phyloP scores from a whole-genome alignment of 2,329 filamentous ascomycete genomes.

The Beauveria pseudobassiana region DNA sequence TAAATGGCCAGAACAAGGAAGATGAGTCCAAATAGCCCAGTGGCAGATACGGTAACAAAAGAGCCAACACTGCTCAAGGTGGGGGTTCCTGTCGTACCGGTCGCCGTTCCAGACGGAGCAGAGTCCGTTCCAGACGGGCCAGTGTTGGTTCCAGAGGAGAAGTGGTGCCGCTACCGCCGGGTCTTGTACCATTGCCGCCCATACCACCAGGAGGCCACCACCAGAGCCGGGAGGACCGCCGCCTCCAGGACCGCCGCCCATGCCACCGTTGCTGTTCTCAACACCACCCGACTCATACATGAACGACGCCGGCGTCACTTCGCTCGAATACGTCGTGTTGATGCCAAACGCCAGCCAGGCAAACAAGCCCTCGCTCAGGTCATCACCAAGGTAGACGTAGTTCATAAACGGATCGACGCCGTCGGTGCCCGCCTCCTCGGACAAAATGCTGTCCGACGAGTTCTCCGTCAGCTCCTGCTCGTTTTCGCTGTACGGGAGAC shows the following conservation, averaged over 20 bases:
- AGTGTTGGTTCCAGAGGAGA: background rate
- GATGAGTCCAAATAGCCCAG: background rate
- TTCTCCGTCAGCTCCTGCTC: conserved; percentile 42
- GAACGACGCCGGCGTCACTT: conserved; percentile 24
- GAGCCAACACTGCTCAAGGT: background rate
- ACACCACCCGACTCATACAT: conserved; percentile 26
- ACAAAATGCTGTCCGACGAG: conserved; percentile 39
- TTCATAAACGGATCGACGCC: conserved; percentile 51
- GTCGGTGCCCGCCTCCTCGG: conserved; percentile 37
- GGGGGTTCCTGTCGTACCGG: background rate
- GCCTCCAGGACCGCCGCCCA: conserved; percentile 12
- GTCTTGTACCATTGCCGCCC: background rate
- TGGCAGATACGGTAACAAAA: background rate
- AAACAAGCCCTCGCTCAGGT: conserved; percentile 42
- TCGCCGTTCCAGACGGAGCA: background rate
- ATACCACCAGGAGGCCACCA: background rate
- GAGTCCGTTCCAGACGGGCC: background rate
- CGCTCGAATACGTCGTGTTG: conserved; percentile 23
- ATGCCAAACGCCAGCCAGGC: conserved; percentile 49
- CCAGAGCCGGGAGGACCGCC: conserved; percentile 7
- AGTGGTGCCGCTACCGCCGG: background rate
- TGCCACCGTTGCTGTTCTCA: conserved; percentile 18
- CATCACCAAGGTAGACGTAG: conserved; percentile 49
- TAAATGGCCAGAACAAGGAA: background rate
- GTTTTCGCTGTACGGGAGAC: conserved; percentile 41